Conservation (phyloP, 345 rosid genomes). For the Cardamine occulta region DNA sequence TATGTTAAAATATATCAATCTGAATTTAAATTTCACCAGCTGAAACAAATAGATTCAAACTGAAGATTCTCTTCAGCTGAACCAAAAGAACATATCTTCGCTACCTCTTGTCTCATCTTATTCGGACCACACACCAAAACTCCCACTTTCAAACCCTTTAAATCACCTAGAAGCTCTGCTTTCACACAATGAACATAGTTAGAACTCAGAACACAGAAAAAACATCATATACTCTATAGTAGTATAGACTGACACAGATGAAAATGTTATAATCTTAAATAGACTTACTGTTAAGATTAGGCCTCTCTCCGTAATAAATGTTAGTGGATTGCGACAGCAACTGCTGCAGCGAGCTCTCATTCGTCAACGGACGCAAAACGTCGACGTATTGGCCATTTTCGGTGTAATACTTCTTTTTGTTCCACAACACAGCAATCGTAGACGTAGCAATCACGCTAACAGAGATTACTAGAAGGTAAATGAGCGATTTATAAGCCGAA, state of each 20-base stretch:
- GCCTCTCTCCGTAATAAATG: conserved; percentile 65
- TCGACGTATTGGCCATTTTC: conserved; percentile 47
- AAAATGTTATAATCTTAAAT: conserved; percentile 29
- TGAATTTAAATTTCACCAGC: conserved; percentile 53
- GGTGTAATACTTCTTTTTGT: conserved; percentile 51
- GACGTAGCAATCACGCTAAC: conserved; percentile 53
- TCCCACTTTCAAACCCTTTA: conserved; percentile 64
- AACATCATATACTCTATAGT: not conserved
- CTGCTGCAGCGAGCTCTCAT: conserved; percentile 64
- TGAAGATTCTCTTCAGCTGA: conserved; percentile 53
- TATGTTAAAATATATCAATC: conserved; percentile 4
- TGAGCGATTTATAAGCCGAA: conserved; percentile 26
- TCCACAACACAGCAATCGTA: conserved; percentile 59
- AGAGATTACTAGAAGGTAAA: conserved; percentile 54
- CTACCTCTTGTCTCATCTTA: conserved; percentile 73
- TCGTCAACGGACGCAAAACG: conserved; percentile 41
- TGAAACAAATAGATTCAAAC: conserved; percentile 78
- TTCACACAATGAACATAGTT: conserved; percentile 6
- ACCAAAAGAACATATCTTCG: conserved; percentile 61
- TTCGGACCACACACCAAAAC: conserved; percentile 75
- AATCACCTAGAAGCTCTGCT: conserved; percentile 55
- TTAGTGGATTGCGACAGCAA: conserved; percentile 53
- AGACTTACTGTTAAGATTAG: conserved; percentile 69
- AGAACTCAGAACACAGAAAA: not conserved
- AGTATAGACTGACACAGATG: not conserved